Base-by-base conservation (phyloP, 140 eudicot species). In the Artemisia princeps region DNA sequence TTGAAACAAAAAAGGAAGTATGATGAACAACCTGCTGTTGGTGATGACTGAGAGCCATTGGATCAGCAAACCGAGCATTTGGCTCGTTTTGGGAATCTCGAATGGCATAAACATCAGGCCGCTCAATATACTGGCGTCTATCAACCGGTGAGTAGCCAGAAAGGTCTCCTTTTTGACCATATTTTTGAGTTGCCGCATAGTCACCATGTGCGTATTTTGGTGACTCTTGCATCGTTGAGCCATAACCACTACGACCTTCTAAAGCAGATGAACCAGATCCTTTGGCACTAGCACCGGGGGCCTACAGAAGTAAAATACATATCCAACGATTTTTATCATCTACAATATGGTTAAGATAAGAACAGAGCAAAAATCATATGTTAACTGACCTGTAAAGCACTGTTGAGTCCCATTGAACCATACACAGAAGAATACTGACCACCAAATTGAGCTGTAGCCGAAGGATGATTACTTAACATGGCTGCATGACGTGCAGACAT, bases 371-470 rank as follows among this genome's bases (percentile, higher is more conserved):
- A 57, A 26, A 44, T 48, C 37, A 45, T 51, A 50, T 20, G 67
- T 30, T 7, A 49, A 65, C 77, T 48, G 68, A 89, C 96, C 95
- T 89, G 90, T 66, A 86, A 88, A 33, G 80, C 69, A 75, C 71
- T 78, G 65, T 65, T 74, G 68, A 84, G 74, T 40, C 77, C 81
- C 72, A 73, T 44, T 5, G 95, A 80, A 58, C 88, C 84, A 67
- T 89, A 89, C 14, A 82, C 78, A n/a, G 94, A 82, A 62, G 76
- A 24, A 65, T 90, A 90, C 64, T 84, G 94, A 55, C 97, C 97
- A 17, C 86, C 94, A 69, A 82, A 86, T 55, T 76, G 94, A 64
- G 83, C 56, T 60, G 72, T 78, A 26, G 82, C 68, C 48, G 87
- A 72, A 24, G 84, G 80, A 72, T 81, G 86, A 72, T 78, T 78